Evolutionary conservation across 1,284 basidiomycete species (phyloP).

Genomic region (Mycena citricolor): DNA sequence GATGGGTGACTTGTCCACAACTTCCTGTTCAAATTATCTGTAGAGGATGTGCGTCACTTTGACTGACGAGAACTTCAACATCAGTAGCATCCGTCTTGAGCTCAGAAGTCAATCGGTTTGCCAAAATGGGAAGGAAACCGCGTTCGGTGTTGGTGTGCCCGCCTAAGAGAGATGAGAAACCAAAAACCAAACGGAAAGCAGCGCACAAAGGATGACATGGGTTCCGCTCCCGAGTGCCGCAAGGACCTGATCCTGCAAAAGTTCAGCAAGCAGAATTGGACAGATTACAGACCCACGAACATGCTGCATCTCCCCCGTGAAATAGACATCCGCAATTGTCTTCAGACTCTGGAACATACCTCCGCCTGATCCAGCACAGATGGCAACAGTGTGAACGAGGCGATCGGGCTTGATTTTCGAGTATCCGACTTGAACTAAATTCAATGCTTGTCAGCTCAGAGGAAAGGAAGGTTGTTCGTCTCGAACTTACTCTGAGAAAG

Average conservation of each 20-base stretch:
- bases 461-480: neutral
- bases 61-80: slow-evolving; percentile 58
- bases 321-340: slow-evolving; percentile 75
- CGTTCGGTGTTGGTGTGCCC: slow-evolving; percentile 90
- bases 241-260: slow-evolving; percentile 75
- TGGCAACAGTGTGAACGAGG: slow-evolving; percentile 60
- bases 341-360: slow-evolving; percentile 59
- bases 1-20: too few species aligned
- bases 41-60: slow-evolving; percentile 60
- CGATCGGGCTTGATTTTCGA: slow-evolving; percentile 28
- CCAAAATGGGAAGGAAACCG: slow-evolving; percentile 75
- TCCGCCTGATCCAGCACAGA: slow-evolving; percentile 85
- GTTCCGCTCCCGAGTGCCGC: slow-evolving; percentile 71
- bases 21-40: slow-evolving; percentile 52
- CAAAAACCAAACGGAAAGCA: neutral
- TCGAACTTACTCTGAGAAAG: slow-evolving; percentile 60
- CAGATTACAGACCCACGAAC: slow-evolving; percentile 42
- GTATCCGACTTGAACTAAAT: slow-evolving; percentile 83
- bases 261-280: slow-evolving; percentile 6
- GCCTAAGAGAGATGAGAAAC: slow-evolving; percentile 37
- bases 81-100: slow-evolving; percentile 39
- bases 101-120: slow-evolving; percentile 57
- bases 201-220: slow-evolving; percentile 79
- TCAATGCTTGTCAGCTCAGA: too few species aligned
- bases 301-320: slow-evolving; percentile 92